phyloP scores from a whole-genome alignment of 257 asterid genomes.

The Solanum clarkiae region DNA sequence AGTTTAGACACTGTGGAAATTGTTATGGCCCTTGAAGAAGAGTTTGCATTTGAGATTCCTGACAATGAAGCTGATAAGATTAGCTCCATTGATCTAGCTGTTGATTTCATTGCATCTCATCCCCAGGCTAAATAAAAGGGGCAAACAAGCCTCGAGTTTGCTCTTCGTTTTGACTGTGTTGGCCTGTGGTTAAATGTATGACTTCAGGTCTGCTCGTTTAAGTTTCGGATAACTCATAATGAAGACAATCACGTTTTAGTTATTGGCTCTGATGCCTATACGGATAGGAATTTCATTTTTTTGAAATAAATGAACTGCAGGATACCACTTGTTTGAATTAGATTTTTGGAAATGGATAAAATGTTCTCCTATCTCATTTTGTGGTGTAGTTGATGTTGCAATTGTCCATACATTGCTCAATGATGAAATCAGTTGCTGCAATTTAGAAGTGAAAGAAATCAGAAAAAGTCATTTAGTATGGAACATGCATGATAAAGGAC shows the following conservation, averaged over 20 bases:
- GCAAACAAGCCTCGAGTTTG: neutral
- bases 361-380: neutral
- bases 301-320: neutral
- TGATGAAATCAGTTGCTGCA: neutral
- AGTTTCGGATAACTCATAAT: neutral
- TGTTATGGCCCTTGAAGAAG: slow-evolving; percentile 34
- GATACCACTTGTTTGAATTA: neutral
- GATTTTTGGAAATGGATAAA: neutral
- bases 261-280: neutral
- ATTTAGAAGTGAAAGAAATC: neutral
- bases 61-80: slow-evolving; percentile 31
- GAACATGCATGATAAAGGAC: neutral
- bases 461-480: neutral
- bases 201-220: neutral
- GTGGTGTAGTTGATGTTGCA: neutral
- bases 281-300: neutral
- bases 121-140: slow-evolving; percentile 23
- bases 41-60: slow-evolving; percentile 29
- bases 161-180: neutral
- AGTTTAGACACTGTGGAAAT: slow-evolving; percentile 30
- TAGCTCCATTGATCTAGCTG: slow-evolving; percentile 16
- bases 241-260: neutral
- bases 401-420: neutral
- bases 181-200: neutral
- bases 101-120: slow-evolving; percentile 31